A percentile compares a stretch with the other conserved stretches of the same genome.
Conservation (phyloP, 2,329 filamentous ascomycete genomes). For the Monosporascus sp. region DNA sequence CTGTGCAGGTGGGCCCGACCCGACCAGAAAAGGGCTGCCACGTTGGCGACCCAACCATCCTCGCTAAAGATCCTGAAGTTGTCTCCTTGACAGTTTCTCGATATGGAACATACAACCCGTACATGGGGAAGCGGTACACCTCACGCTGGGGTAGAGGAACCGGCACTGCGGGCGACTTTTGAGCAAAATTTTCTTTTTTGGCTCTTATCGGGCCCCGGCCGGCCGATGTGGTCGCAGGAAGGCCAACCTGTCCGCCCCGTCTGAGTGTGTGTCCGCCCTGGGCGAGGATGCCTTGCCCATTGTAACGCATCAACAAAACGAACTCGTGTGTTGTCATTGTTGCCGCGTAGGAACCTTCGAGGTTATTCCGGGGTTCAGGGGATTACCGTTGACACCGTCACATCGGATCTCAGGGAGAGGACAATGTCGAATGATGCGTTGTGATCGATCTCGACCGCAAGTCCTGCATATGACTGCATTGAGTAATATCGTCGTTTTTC, state of each 20-base stretch:
- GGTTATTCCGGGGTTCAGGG: slow-evolving; percentile 7
- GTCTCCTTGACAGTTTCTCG: slow-evolving; percentile 19
- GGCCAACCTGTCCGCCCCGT: background rate
- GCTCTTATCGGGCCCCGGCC: slow-evolving; percentile 17
- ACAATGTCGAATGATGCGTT: slow-evolving; percentile 17
- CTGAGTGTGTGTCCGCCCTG: no score
- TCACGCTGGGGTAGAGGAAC: background rate
- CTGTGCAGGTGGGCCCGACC: slow-evolving; percentile 25
- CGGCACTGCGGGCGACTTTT: slow-evolving; percentile 11
- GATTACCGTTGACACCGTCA: slow-evolving; percentile 11
- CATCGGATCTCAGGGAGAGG: slow-evolving; percentile 16
- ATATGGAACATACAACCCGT: slow-evolving; percentile 5
- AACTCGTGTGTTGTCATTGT: slow-evolving; percentile 17
- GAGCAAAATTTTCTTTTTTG: slow-evolving; percentile 3
- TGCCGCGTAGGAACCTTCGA: slow-evolving; percentile 5
- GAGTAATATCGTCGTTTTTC: slow-evolving; percentile 17
- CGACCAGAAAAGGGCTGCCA: slow-evolving; percentile 26
- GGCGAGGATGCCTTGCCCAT: background rate
- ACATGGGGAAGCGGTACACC: background rate
- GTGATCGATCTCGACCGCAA: slow-evolving; percentile 25
- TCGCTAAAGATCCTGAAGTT: slow-evolving; percentile 21
- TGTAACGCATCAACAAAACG: background rate
- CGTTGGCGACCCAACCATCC: slow-evolving; percentile 24
- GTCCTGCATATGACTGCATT: slow-evolving; percentile 15
- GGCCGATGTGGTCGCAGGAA: background rate